A percentile compares a stretch with the other conserved stretches of the same genome.
phyloP scores from a whole-genome alignment of 177 flowering plant species.

The Telopea speciosissima region DNA sequence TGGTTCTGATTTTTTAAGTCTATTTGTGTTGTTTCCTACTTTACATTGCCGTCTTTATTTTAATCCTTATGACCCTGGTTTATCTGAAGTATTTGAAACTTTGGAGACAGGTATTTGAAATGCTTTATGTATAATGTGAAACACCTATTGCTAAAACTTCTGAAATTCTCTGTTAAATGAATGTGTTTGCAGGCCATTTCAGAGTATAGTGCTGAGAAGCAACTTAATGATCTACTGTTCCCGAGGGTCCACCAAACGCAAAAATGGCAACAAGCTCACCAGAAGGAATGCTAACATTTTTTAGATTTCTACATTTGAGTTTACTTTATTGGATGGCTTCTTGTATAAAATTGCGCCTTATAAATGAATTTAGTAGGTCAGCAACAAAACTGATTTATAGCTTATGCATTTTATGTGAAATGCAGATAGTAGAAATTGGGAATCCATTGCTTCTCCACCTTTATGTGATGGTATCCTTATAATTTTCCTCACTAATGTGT shows the following conservation, averaged over 20 bases:
- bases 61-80: not conserved
- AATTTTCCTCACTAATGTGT: too few relatives aligned
- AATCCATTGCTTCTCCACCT: constrained; percentile 9
- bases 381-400: constrained; percentile 3
- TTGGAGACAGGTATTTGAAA: not conserved
- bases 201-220: constrained; percentile 81
- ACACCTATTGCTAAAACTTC: not conserved
- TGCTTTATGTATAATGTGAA: not conserved
- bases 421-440: constrained; percentile 1
- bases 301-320: not conserved
- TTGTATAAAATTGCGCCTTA: constrained; percentile 1
- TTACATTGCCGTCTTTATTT: not conserved
- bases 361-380: constrained; percentile 11
- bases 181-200: constrained; percentile 71
- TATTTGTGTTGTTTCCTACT: not conserved
- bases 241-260: constrained; percentile 51
- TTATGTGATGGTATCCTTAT: not conserved
- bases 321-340: not conserved
- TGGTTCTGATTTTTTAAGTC: too few relatives aligned
- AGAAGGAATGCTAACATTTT: constrained; percentile 33
- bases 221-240: constrained; percentile 68
- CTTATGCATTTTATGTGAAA: constrained; percentile 13
- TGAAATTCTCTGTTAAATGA: not conserved
- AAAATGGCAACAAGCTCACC: constrained; percentile 47
- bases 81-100: not conserved